phyloP scores from a whole-genome alignment of 169 alveolate species.

The Plasmodium chabaudi region DNA sequence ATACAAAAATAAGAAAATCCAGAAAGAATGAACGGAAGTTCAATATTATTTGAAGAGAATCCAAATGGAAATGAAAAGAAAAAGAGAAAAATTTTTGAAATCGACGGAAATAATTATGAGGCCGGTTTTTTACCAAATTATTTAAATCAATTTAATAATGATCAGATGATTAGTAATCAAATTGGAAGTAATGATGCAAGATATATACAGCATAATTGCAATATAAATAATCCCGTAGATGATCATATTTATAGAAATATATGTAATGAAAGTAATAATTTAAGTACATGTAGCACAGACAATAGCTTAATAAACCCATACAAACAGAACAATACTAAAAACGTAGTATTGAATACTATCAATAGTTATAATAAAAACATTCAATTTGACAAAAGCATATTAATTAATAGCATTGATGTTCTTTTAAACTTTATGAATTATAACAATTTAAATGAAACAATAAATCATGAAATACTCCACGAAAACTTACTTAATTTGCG shows the following conservation, averaged over 20 bases:
- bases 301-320: conserved; percentile 11
- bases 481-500: conserved; percentile 66
- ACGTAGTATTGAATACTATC: neutral
- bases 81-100: conserved; percentile 51
- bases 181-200: conserved; percentile 8
- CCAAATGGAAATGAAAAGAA: conserved; percentile 40
- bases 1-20: neutral
- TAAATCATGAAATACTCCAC: conserved; percentile 41
- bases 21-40: conserved; percentile 28
- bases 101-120: conserved; percentile 24
- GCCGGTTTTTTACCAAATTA: conserved; percentile 14
- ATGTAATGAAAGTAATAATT: conserved; percentile 3
- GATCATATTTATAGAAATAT: neutral
- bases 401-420: conserved; percentile 53
- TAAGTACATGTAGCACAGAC: neutral
- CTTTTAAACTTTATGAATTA: conserved; percentile 60
- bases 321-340: conserved; percentile 3
- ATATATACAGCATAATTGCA: neutral
- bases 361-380: conserved; percentile 15
- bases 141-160: conserved; percentile 5
- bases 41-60: conserved; percentile 33
- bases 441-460: conserved; percentile 44
- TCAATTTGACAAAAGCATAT: conserved; percentile 37
- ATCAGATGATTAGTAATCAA: neutral
- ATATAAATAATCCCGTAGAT: neutral